Evolutionary conservation across 2,329 filamentous ascomycete species (phyloP).

Genomic region (Hymenoscyphus occultus): DNA sequence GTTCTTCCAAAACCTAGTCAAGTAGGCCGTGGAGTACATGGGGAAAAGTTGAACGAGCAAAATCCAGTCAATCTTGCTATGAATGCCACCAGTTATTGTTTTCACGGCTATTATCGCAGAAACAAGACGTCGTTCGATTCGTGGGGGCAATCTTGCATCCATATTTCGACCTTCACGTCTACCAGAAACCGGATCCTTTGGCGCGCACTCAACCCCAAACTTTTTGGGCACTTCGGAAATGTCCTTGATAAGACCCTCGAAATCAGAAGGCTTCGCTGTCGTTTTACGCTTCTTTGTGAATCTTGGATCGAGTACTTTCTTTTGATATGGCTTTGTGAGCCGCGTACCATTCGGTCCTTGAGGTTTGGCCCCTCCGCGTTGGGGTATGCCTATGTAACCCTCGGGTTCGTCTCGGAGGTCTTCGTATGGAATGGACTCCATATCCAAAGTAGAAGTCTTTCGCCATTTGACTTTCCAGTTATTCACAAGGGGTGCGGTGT

Average conservation of each 20-base stretch:
- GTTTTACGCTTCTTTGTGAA: constrained; percentile 25
- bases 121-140: constrained; percentile 49
- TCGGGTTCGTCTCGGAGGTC: constrained; percentile 37
- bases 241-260: constrained; percentile 27
- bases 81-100: constrained; percentile 57
- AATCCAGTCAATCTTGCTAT: constrained; percentile 59
- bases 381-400: constrained; percentile 10
- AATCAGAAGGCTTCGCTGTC: constrained; percentile 27
- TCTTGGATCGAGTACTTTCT: constrained; percentile 4
- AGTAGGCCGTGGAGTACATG: constrained; percentile 46
- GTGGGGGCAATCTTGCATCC: constrained; percentile 35
- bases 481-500: neutral
- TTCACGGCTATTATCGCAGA: constrained; percentile 57
- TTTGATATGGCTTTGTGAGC: constrained; percentile 7
- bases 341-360: neutral
- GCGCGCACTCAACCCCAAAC: constrained; percentile 25
- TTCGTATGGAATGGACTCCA: constrained; percentile 44
- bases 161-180: constrained; percentile 32
- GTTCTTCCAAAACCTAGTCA: constrained; percentile 55
- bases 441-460: constrained; percentile 40
- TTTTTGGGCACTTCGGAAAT: constrained; percentile 18
- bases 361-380: neutral
- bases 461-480: constrained; percentile 26
- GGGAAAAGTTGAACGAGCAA: constrained; percentile 56
- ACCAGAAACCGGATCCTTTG: constrained; percentile 15